These are phyloP conservation scores for Thyridium curvatum DNA, from an alignment of 2,329 filamentous ascomycete genomes.

Conservation along the genomic window DNA sequence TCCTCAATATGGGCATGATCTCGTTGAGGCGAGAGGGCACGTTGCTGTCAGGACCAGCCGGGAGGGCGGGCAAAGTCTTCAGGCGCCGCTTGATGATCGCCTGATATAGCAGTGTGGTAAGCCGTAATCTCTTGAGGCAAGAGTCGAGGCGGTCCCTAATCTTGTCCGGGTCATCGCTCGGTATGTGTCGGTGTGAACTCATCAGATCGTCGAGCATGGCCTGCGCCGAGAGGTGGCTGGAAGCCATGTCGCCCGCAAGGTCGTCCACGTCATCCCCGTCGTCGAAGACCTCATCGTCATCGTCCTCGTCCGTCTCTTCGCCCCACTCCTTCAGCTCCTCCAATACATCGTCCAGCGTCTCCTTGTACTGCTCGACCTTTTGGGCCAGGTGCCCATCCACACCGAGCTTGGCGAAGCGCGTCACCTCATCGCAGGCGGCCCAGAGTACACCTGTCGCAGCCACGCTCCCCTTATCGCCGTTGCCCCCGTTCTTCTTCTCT, in stretches of 20 bases:
- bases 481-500: slow-evolving; percentile 36
- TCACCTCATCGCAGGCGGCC: slow-evolving; percentile 72
- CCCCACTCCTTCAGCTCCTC: slow-evolving; percentile 86
- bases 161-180: slow-evolving; percentile 54
- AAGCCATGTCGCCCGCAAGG: slow-evolving; percentile 18
- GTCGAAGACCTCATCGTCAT: slow-evolving; percentile 34
- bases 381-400: slow-evolving; percentile 63
- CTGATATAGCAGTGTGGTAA: slow-evolving; percentile 62
- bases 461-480: slow-evolving; percentile 43
- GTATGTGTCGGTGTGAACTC: slow-evolving; percentile 53
- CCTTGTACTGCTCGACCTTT: slow-evolving; percentile 68
- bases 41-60: slow-evolving; percentile 13
- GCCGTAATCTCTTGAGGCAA: slow-evolving; percentile 58
- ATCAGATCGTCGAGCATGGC: slow-evolving; percentile 64
- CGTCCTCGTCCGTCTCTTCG: slow-evolving; percentile 61
- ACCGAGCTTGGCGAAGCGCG: slow-evolving; percentile 57
- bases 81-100: slow-evolving; percentile 65
- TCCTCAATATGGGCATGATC: slow-evolving; percentile 47
- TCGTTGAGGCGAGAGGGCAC: slow-evolving; percentile 44
- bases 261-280: slow-evolving; percentile 29
- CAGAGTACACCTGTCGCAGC: slow-evolving; percentile 72
- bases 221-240: slow-evolving; percentile 31
- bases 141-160: slow-evolving; percentile 61
- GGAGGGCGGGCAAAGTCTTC: slow-evolving; percentile 47
- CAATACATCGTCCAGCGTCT: slow-evolving; percentile 74